These are phyloP conservation scores for Colletotrichum sojae DNA, from an alignment of 2,329 filamentous ascomycete species.

Conservation along the genomic window DNA sequence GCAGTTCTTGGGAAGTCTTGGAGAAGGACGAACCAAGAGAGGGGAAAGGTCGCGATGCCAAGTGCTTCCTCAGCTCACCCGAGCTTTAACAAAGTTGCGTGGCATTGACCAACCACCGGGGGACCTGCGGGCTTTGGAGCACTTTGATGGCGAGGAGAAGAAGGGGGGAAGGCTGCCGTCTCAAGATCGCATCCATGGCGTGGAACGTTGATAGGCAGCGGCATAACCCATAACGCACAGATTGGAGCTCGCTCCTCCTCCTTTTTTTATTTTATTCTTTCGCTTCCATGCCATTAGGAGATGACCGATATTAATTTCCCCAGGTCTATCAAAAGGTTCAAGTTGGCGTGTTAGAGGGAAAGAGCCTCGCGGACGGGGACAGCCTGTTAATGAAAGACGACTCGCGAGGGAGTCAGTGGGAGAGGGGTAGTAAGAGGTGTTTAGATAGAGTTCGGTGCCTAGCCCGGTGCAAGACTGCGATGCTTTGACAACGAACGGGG, in stretches of 20 bases:
- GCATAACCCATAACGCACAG: constrained; percentile 5
- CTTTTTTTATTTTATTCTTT: not conserved
- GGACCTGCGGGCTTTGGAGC: constrained; percentile 7
- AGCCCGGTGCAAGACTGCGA: not conserved
- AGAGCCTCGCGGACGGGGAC: too few species aligned
- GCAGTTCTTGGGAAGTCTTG: too few species aligned
- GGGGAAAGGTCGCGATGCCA: too few species aligned
- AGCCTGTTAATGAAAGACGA: too few species aligned
- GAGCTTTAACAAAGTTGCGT: too few species aligned
- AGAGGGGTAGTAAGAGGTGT: not conserved
- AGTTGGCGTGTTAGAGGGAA: too few species aligned
- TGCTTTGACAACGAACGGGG: constrained; percentile 10
- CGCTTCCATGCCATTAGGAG: not conserved
- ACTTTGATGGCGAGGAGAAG: not conserved
- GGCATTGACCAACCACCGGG: constrained; percentile 34
- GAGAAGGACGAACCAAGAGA: too few species aligned
- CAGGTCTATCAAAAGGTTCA: too few species aligned
- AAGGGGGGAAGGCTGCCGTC: constrained; percentile 18
- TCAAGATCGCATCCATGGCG: constrained; percentile 9
- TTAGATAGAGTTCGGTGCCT: not conserved
- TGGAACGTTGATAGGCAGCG: constrained; percentile 12
- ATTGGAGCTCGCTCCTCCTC: constrained; percentile 3
- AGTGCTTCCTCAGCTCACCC: too few species aligned
- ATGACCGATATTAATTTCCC: not conserved
- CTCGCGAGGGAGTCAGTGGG: not conserved